Percentiles rank a stretch among this genome's conserved stretches.
These are phyloP conservation scores for Nyssa sinensis DNA, from an alignment of 148 eudicot species.

Conservation along the genomic window DNA sequence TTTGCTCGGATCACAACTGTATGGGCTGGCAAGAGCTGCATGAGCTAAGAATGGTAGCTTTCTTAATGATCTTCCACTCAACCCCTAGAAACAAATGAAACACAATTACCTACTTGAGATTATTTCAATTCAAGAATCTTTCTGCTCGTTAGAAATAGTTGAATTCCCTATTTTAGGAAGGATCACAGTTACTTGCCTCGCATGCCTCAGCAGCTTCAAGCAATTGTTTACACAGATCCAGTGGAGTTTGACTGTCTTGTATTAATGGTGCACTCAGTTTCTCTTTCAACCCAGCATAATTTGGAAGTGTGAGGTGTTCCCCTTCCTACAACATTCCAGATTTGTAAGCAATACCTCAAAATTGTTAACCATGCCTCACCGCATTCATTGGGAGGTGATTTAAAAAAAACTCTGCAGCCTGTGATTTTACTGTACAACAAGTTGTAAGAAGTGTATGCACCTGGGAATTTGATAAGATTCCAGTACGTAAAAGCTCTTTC, in stretches of 20 bases:
- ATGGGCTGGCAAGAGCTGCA: conserved; percentile 60
- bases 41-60: conserved; percentile 94
- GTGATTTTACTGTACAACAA: not conserved
- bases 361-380: not conserved
- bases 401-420: not conserved
- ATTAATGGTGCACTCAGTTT: conserved; percentile 38
- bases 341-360: not conserved
- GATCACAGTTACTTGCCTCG: conserved; percentile 45
- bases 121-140: not conserved
- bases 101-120: not conserved
- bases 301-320: conserved; percentile 38
- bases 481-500: conserved; percentile 77
- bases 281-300: conserved; percentile 54
- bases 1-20: conserved; percentile 48
- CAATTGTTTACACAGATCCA: conserved; percentile 42
- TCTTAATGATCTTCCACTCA: conserved; percentile 88
- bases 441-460: conserved; percentile 20
- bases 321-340: conserved; percentile 37
- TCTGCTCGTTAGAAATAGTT: not conserved
- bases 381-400: not conserved
- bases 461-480: conserved; percentile 63
- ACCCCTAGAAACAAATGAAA: conserved; percentile 47
- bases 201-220: conserved; percentile 81
- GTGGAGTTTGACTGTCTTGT: conserved; percentile 33
- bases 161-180: not conserved